Base-by-base conservation (phyloP, 331 rosid species). In the Prunus yedoensis region DNA sequence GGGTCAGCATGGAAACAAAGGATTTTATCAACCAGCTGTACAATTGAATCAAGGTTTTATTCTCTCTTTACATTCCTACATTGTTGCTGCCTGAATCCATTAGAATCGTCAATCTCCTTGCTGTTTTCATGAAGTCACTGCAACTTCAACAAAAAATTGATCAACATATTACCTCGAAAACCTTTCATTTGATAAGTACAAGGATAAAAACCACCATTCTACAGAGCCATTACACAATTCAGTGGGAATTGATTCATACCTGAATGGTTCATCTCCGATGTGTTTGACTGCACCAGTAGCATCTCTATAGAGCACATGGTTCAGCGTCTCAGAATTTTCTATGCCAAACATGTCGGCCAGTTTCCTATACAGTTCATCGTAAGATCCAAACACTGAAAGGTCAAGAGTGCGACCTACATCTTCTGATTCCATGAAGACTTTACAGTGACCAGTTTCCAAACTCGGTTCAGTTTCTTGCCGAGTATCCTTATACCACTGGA, bases 321-420 rank as follows among this genome's bases (percentile, higher is more conserved):
- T 89, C 51, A 83, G 77, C 67, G 87, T 87, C 77, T 90, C 92
- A 1, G 87, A 88, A 18, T 83, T 89, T 59, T 88, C 89, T 43
- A 92, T 88, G 76, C 87, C 89, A 77, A 89, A 95, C 97, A 94
- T 88, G 58, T 90, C 89, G 12, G 91, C 88, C 5, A 94, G 79
- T 78, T 90, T 90, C 73, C 86, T 75, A 69, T 76, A 45, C 74
- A 90, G 70, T 78, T 92, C 91, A 13, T 87, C 90, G 0, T 89
- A 92, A 12, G 97, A 94, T 3, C 79, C 78, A 13, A 90, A 89
- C 74, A 75, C 77, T 0, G 92, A 85, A 54, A 92, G 90, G 86
- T 95, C 91, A 41, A 89, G 79, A 43, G 91, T 87, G 71, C 92
- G 90, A 38, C 99, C 97, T 7, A 90, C 87, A 11, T 89, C 89